Evolutionary conservation across 2,329 filamentous ascomycete species (phyloP), one percentile per base, ranked within the genome.

Genomic region (Gliomastix tumulicola): DNA sequence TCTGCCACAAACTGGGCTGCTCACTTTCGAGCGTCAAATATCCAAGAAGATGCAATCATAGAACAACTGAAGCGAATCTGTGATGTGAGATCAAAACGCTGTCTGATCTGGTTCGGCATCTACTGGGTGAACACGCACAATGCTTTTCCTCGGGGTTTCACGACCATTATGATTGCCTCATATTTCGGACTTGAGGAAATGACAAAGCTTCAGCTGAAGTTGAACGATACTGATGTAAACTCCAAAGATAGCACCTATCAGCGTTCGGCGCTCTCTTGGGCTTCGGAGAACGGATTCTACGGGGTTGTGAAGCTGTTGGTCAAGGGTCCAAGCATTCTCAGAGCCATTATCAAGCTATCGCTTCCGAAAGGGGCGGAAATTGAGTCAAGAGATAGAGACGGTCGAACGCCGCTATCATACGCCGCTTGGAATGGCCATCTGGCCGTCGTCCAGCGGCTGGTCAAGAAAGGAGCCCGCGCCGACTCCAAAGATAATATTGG

Each of bases 301-400:
- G 25, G 28, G n/a, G 19, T 35, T 20, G 19, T 35, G 7, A 30
- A 35, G 20, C 32, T 39, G 12, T 32, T 39, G n/a, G 8, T 28
- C 25, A 5, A 4, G 11, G 11, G 11, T 28, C 11, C 25, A n/a
- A 28, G 3, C 7, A 13, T 28, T 28, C 9, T 25, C 9, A 25
- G 9, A 25, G 36, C 31, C 21, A 19, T 35, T 20, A 34, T 35
- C 4, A 17, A 20, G 13, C 23, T 25, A 15, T 40, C 47, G 21
- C 32, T 49, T 15, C 36, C 30, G 9, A 47, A 40, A 10, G 44
- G 47, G 12, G 45, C 44, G 6, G 38, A 42, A 4, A 35, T 48
- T 21, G 40, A 48, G 3, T 41, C 42, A 28, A 42, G 30, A 21
- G 44, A 44, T 23, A 30, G 30, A 3, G 39, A 44, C 32, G 44